Evolutionary conservation across 2,329 filamentous ascomycete species (phyloP).

Genomic region (Ascochyta clinopodiicola): DNA sequence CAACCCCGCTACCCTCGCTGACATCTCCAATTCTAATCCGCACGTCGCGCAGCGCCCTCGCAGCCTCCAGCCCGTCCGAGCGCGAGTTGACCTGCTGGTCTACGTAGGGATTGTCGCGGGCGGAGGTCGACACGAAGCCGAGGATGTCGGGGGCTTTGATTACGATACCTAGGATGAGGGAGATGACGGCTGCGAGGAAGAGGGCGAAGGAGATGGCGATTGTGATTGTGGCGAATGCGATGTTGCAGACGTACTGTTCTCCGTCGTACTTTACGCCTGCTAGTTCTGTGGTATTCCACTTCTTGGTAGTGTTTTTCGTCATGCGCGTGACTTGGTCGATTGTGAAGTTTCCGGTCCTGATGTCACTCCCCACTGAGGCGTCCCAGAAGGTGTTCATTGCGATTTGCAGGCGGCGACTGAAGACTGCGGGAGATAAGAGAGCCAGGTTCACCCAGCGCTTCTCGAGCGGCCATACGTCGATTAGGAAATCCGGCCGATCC

Average conservation of each 20-base stretch:
- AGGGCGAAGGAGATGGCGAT: constrained; percentile 6
- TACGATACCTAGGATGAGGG: constrained; percentile 5
- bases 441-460: background rate
- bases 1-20: background rate
- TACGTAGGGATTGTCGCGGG: constrained; percentile 13
- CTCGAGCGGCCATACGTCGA: too few relatives aligned
- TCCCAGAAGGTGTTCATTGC: too few relatives aligned
- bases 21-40: background rate
- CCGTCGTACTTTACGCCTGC: background rate
- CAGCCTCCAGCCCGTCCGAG: background rate
- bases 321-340: background rate
- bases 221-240: constrained; percentile 3
- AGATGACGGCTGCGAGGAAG: background rate
- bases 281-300: too few relatives aligned
- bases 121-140: constrained; percentile 11
- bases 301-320: too few relatives aligned
- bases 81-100: background rate
- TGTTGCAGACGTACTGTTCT: constrained; percentile 3
- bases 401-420: too few relatives aligned
- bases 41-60: background rate
- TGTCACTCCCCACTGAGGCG: too few relatives aligned
- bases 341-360: background rate
- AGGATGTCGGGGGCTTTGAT: constrained; percentile 15
- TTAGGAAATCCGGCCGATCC: too few relatives aligned
- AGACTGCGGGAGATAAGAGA: background rate